Evolutionary conservation across 192 early-diverging fungal species (phyloP).

Genomic region (Coemansia sp.): DNA sequence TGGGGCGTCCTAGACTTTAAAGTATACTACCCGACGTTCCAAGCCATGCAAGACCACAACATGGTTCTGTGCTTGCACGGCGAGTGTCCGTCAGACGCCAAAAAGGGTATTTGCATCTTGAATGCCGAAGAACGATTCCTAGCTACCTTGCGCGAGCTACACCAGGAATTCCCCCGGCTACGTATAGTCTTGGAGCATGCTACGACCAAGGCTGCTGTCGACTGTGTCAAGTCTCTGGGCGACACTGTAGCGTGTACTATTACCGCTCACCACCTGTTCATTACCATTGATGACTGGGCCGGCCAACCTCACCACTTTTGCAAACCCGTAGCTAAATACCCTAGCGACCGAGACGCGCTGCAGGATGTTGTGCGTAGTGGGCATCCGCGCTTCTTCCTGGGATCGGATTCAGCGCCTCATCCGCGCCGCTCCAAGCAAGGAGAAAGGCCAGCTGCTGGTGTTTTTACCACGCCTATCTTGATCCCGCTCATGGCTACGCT

Average conservation of each 20-base stretch:
- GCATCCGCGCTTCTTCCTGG: constrained; percentile 96
- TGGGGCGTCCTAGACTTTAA: constrained; percentile 78
- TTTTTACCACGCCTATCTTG: constrained; percentile 88
- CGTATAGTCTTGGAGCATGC: constrained; percentile 98
- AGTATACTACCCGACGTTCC: constrained; percentile 90
- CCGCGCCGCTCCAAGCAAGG: constrained; percentile 87
- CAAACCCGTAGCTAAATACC: constrained; percentile 98
- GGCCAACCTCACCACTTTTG: constrained; percentile 96
- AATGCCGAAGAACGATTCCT: constrained; percentile 97
- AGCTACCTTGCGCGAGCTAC: constrained; percentile 81
- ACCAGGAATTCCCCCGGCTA: constrained; percentile 88
- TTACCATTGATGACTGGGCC: constrained; percentile 98
- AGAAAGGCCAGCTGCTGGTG: constrained; percentile 80
- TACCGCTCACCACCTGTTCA: constrained; percentile 92
- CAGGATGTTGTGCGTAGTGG: constrained; percentile 80
- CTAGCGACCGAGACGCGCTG: constrained; percentile 87
- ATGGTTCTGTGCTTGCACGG: constrained; percentile 97
- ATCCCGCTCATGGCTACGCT: constrained; percentile 88
- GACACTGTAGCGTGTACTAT: constrained; percentile 93
- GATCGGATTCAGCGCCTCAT: constrained; percentile 96
- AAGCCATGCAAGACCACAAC: constrained; percentile 92
- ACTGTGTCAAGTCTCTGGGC: constrained; percentile 88
- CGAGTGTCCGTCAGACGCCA: constrained; percentile 86
- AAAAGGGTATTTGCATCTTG: constrained; percentile 89
- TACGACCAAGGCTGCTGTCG: constrained; percentile 91